These are phyloP conservation scores for Aspergillus puulaauensis DNA, from an alignment of 2,329 filamentous ascomycete species.

Conservation along the genomic window DNA sequence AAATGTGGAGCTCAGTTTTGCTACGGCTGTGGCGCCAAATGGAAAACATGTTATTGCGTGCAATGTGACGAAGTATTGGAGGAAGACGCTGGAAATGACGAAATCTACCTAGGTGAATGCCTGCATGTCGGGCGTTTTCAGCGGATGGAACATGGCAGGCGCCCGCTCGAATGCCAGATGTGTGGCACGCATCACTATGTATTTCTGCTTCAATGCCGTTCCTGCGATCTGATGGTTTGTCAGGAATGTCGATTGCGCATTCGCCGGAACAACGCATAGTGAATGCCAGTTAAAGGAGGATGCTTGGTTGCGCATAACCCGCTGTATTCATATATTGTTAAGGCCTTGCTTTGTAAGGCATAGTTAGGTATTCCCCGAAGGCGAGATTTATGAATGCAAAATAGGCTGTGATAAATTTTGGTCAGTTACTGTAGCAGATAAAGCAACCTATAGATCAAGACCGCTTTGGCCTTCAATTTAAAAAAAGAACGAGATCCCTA, in stretches of 20 bases:
- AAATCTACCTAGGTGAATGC: background rate
- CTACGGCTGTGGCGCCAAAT: conserved; percentile 3
- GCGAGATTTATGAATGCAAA: background rate
- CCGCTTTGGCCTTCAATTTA: background rate
- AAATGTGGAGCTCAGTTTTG: conserved; percentile 8
- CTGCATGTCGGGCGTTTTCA: background rate
- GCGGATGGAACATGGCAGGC: background rate
- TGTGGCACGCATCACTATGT: background rate
- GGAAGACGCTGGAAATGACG: background rate
- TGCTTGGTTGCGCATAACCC: background rate
- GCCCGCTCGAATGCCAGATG: background rate
- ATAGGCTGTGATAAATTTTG: background rate
- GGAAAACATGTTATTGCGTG: background rate
- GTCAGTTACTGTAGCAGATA: background rate
- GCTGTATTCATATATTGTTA: background rate
- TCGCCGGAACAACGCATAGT: no score
- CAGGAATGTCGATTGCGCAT: background rate
- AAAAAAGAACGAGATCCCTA: conserved; percentile 6
- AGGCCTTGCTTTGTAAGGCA: no score
- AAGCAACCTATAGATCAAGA: background rate
- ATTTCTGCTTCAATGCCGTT: background rate
- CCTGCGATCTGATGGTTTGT: background rate
- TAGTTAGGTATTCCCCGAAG: background rate
- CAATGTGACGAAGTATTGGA: background rate
- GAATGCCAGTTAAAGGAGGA: background rate